A percentile compares a stretch with the other conserved stretches of the same genome.
Evolutionary conservation across 2,329 filamentous ascomycete genomes (phyloP).

Genomic region (Ophiostoma perfectum): DNA sequence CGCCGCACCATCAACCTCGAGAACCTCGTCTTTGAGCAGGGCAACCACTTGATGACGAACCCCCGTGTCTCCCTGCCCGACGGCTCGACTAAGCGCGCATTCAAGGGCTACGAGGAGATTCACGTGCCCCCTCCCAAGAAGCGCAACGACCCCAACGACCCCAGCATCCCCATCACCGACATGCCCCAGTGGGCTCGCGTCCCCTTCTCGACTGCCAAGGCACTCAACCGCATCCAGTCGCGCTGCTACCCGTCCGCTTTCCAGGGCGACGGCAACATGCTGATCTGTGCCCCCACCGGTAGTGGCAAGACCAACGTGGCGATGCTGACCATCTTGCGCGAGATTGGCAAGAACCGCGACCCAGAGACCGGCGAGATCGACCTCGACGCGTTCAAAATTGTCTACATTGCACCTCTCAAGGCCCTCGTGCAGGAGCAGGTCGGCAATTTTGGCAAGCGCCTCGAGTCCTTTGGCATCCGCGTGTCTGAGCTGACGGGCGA

Average conservation of each 20-base stretch:
- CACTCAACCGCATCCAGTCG: constrained; percentile 92
- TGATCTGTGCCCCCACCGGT: constrained; percentile 93
- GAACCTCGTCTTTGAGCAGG: constrained; percentile 94
- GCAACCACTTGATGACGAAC: constrained; percentile 99
- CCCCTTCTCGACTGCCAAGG: constrained; percentile 79
- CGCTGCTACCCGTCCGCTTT: constrained; percentile 90
- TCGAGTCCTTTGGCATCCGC: constrained; percentile 84
- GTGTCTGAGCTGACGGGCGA: constrained; percentile 97
- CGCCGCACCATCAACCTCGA: constrained; percentile 87
- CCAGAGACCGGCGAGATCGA: constrained; percentile 87
- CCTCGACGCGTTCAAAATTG: constrained; percentile 94
- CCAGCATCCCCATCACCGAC: constrained; percentile 75
- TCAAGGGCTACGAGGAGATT: constrained; percentile 98
- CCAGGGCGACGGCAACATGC: constrained; percentile 91
- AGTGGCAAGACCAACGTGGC: constrained; percentile 98
- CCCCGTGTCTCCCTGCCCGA: constrained; percentile 89
- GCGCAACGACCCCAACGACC: constrained; percentile 72
- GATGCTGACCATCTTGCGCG: constrained; percentile 92
- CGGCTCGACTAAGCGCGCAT: constrained; percentile 88
- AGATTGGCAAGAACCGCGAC: constrained; percentile 93
- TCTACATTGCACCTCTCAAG: constrained; percentile 94
- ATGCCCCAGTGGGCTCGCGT: constrained; percentile 87
- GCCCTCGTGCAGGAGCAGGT: constrained; percentile 96
- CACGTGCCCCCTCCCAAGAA: constrained; percentile 92
- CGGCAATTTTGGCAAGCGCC: constrained; percentile 87